Evolutionary conservation across 768 basidiomycete species (phyloP).

Genomic region (Boletus huronensis): DNA sequence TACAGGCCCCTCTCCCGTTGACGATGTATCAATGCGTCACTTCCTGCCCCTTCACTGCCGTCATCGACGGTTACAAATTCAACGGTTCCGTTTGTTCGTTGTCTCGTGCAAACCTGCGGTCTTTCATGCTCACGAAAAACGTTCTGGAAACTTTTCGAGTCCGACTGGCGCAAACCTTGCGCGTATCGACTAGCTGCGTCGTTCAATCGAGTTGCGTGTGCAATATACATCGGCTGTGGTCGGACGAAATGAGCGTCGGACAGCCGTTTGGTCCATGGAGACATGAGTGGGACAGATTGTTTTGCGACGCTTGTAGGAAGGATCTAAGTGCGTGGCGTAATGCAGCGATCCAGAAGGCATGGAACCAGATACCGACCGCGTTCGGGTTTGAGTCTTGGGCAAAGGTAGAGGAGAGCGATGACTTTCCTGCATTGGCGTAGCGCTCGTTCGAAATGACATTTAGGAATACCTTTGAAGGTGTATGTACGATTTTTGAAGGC

Average conservation of each 20-base stretch:
- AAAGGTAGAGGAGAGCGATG: background rate
- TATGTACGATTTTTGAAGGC: too few relatives aligned
- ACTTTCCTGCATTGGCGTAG: background rate
- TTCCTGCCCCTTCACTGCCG: background rate
- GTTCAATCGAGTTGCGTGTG: background rate
- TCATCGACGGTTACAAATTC: slow-evolving; percentile 13
- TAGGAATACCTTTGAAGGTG: too few relatives aligned
- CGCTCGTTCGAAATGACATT: background rate
- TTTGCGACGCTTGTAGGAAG: slow-evolving; percentile 10
- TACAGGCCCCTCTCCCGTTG: slow-evolving; percentile 7
- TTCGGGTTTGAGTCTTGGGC: slow-evolving; percentile 16
- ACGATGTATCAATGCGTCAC: slow-evolving; percentile 12
- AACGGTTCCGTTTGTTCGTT: background rate
- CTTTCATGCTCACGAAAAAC: slow-evolving; percentile 8
- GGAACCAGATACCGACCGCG: slow-evolving; percentile 7
- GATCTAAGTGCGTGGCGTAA: background rate
- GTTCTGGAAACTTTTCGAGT: background rate
- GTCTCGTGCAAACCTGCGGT: slow-evolving; percentile 3
- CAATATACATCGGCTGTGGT: slow-evolving; percentile 4
- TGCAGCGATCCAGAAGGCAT: slow-evolving; percentile 5
- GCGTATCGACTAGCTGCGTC: slow-evolving; percentile 2
- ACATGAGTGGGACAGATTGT: slow-evolving; percentile 11
- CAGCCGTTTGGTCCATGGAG: slow-evolving; percentile 13
- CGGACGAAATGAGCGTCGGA: background rate
- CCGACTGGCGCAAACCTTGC: background rate